Percentiles rank a stretch among this genome's conserved stretches.
Conservation (phyloP, 2,329 filamentous ascomycete species). For the Stagonosporopsis rhizophila region DNA sequence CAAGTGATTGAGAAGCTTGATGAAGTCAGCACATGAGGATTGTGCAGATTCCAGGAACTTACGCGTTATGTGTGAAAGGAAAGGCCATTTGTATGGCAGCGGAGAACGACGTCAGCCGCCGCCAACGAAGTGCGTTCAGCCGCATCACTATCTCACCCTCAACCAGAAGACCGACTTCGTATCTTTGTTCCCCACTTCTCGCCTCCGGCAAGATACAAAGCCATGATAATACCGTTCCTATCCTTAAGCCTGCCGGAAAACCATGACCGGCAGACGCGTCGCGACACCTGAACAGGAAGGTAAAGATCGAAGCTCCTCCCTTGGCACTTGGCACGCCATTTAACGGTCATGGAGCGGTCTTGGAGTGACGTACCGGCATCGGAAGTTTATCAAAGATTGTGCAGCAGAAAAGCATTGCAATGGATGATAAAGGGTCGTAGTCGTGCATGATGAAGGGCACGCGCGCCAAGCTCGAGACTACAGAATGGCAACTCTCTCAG, state of each 20-base stretch:
- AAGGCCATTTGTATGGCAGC: too few relatives aligned
- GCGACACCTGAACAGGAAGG: constrained; percentile 20
- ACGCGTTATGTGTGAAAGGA: neutral
- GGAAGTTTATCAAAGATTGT: constrained; percentile 2
- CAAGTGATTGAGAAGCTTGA: neutral
- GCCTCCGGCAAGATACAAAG: neutral
- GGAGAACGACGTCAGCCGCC: neutral
- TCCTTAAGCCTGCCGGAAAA: constrained; percentile 1
- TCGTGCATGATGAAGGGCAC: neutral
- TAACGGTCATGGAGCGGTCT: constrained; percentile 24
- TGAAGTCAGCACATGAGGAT: neutral
- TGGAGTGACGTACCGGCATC: constrained; percentile 31
- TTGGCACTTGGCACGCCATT: constrained; percentile 30
- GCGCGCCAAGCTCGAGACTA: neutral
- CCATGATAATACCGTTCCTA: constrained; percentile 3
- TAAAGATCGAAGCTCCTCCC: constrained; percentile 15
- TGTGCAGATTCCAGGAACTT: too few relatives aligned
- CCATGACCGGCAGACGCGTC: constrained; percentile 1
- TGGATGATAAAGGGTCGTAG: constrained; percentile 7
- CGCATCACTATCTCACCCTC: neutral
- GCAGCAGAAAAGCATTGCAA: neutral
- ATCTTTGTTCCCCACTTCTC: constrained; percentile 5
- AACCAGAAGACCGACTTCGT: constrained; percentile 1
- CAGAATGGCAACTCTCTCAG: constrained; percentile 15
- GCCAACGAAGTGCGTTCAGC: constrained; percentile 4